Conservation (phyloP, 192 early-diverging fungal genomes). For the Entomortierella chlamydospora region DNA sequence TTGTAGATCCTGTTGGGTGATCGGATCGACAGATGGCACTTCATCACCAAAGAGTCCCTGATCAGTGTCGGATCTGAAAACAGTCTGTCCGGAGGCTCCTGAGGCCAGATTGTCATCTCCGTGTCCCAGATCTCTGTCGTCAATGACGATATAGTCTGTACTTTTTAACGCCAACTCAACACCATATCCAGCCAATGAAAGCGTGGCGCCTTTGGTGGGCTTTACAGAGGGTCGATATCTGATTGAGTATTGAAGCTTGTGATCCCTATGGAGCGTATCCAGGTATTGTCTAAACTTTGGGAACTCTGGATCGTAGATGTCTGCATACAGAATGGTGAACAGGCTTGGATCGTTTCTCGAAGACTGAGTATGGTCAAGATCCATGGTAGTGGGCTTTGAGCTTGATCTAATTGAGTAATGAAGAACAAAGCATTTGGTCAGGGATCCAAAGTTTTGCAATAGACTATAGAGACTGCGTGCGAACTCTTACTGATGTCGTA, state of each 20-base stretch:
- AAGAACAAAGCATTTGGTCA: neutral
- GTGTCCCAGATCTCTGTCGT: conserved; percentile 82
- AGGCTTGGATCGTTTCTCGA: conserved; percentile 7
- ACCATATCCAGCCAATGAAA: conserved; percentile 89
- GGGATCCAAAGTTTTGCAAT: no score
- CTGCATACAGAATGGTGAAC: conserved; percentile 81
- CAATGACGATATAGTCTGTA: conserved; percentile 96
- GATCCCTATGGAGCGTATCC: conserved; percentile 57
- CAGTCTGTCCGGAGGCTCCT: conserved; percentile 26
- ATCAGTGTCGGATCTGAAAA: conserved; percentile 13
- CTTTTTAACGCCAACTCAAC: conserved; percentile 95
- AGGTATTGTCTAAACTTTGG: conserved; percentile 67
- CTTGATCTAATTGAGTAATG: conserved; percentile 7
- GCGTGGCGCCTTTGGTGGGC: neutral
- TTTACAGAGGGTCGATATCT: conserved; percentile 73
- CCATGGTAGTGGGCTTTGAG: conserved; percentile 37
- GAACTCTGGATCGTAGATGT: conserved; percentile 71
- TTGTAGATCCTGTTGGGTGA: conserved; percentile 64
- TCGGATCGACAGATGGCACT: conserved; percentile 59
- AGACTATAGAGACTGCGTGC: no score
- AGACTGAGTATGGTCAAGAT: conserved; percentile 39
- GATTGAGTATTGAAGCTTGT: conserved; percentile 71
- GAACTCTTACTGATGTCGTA: no score
- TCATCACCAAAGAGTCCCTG: conserved; percentile 60
- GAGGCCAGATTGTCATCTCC: conserved; percentile 22